These are phyloP conservation scores for Drechslerella coelobrocha DNA, from an alignment of 2,329 filamentous ascomycete genomes.

Conservation along the genomic window DNA sequence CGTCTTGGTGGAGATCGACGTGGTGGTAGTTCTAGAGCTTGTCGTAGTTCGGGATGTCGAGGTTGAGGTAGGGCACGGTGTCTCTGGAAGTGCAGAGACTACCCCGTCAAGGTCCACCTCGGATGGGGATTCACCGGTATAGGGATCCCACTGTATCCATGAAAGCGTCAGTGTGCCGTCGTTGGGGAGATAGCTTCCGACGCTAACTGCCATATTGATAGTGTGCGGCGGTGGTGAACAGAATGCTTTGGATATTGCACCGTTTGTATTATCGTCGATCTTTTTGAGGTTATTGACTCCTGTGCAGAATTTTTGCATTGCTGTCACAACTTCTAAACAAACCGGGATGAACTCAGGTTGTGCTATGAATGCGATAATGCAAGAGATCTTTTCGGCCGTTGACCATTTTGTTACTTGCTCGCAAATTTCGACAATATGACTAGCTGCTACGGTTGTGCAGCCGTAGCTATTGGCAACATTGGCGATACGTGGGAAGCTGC, in stretches of 20 bases:
- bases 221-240: not conserved
- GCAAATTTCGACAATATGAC: not conserved
- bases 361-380: not conserved
- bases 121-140: not conserved
- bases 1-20: not conserved
- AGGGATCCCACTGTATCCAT: not conserved
- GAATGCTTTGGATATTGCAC: not conserved
- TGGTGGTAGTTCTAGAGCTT: not conserved
- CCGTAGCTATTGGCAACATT: conserved; percentile 1
- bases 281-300: not conserved
- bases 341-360: not conserved
- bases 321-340: not conserved
- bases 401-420: not conserved
- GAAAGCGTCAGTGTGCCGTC: not conserved
- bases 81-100: not conserved
- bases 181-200: not conserved
- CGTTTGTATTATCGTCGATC: not conserved
- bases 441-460: not conserved
- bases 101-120: not conserved
- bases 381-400: not conserved
- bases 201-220: not conserved
- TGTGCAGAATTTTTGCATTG: not conserved
- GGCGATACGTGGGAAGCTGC: not conserved
- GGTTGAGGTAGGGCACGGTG: not conserved
- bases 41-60: not conserved